Percentiles rank a stretch among this genome's conserved stretches.
Evolutionary conservation across 2,329 filamentous ascomycete genomes (phyloP).

Genomic region (Chaetomium sp.): DNA sequence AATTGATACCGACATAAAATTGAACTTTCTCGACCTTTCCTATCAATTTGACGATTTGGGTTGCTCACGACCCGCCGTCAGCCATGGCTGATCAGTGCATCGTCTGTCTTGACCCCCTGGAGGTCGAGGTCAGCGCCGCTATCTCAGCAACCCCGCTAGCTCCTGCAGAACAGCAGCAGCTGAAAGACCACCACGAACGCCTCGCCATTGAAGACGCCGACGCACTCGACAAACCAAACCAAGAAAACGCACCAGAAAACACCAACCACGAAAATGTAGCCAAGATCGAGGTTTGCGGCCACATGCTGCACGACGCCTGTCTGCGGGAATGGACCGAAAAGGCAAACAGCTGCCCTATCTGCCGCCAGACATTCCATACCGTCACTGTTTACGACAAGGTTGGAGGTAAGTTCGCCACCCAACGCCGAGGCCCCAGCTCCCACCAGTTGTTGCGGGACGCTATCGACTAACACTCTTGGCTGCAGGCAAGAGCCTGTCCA

Average conservation of each 20-base stretch:
- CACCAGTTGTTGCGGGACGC: slow-evolving; percentile 32
- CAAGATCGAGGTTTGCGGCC: slow-evolving; percentile 74
- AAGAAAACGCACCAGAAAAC: slow-evolving; percentile 32
- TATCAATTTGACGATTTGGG: slow-evolving; percentile 40
- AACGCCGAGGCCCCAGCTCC: neutral
- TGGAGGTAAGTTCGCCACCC: slow-evolving; percentile 64
- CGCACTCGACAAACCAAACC: slow-evolving; percentile 30
- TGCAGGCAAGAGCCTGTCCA: slow-evolving; percentile 57
- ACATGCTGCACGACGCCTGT: slow-evolving; percentile 90
- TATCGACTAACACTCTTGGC: slow-evolving; percentile 20
- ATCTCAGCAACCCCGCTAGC: slow-evolving; percentile 26
- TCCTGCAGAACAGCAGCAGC: slow-evolving; percentile 26
- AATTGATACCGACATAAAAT: slow-evolving; percentile 4
- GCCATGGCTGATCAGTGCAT: slow-evolving; percentile 67
- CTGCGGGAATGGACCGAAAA: slow-evolving; percentile 93
- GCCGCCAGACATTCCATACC: slow-evolving; percentile 85
- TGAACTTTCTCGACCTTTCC: slow-evolving; percentile 48
- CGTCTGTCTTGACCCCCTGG: slow-evolving; percentile 66
- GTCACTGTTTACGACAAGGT: slow-evolving; percentile 80
- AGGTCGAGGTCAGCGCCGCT: slow-evolving; percentile 36
- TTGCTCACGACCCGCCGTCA: slow-evolving; percentile 43
- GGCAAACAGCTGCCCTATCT: slow-evolving; percentile 97
- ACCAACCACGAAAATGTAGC: slow-evolving; percentile 53
- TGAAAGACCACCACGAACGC: slow-evolving; percentile 24
- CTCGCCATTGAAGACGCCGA: slow-evolving; percentile 27